Evolutionary conservation across 331 rosid species (phyloP), one percentile per base, ranked within the genome.

Genomic region (Erythrophleum ivorense): DNA sequence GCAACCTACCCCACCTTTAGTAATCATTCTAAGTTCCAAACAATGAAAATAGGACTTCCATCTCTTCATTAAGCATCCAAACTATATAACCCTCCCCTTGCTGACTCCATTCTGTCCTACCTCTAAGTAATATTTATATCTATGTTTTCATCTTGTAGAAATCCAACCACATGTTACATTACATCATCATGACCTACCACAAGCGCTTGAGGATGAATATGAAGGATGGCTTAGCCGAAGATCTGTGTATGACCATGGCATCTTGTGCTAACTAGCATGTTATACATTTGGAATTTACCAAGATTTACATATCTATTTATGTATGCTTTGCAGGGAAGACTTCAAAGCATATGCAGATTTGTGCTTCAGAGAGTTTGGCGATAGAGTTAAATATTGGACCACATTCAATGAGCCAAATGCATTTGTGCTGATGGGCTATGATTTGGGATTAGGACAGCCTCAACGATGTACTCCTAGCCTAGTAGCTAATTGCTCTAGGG

Each of bases 341-440:
- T 88, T 88, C 82, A 82, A 77, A 3, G 78, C 73, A 66, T 88
- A 80, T 53, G 87, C 87, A 4, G 64, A 88, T 55, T 79, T 88
- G 64, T 85, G 89, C 73, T 88, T 85, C 48, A 40, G 69, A 70
- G 78, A 40, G 46, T 88, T 88, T 41, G 87, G 91, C 0, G 89
- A 88, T 72, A 81, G 87, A 46, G 85, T 88, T n/a, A 58, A 45
- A 45, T 53, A 88, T 12, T 88, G 91, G 89, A 85, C 82, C 31
- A 85, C 87, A 4, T 13, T 85, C n/a, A 88, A 88, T 8, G 91
- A 88, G 75, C 68, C 76, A 21, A 88, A 83, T 68, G 63, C 75
- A 13, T 85, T 88, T 55, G 19, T 34, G 1, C 3, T 68, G 1
- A 84, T 55, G 21, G 89, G 87, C 33, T 85, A 88, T 29, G 88